Percentiles rank a stretch among this genome's conserved stretches.
Conservation (phyloP, 805 yeast species). For the Kodamaea jinghongensis region DNA sequence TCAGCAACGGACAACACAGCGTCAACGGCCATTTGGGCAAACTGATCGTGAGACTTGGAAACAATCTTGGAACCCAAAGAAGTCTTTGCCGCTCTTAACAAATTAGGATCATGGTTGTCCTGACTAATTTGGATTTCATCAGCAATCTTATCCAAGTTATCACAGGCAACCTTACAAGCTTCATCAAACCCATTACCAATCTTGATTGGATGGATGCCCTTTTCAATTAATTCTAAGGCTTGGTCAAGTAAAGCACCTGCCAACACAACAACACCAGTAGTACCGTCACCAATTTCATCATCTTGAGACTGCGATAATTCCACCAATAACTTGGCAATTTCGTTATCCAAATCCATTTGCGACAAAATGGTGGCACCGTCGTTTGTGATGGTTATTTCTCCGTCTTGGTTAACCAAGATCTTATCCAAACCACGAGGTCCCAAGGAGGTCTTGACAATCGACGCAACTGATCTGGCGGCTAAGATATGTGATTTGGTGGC, state of each 20-base stretch:
- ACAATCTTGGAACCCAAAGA: conserved; percentile 95
- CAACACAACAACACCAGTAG: conserved; percentile 96
- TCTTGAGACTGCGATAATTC: conserved; percentile 94
- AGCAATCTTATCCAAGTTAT: conserved; percentile 69
- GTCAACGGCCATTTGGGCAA: conserved; percentile 96
- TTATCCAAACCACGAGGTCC: conserved; percentile 99
- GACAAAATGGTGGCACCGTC: conserved; percentile 97
- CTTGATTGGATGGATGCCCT: conserved; percentile 96
- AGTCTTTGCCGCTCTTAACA: conserved; percentile 90
- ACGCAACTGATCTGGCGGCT: conserved; percentile 93
- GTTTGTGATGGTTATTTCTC: conserved; percentile 96
- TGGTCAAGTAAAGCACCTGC: conserved; percentile 94
- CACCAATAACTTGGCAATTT: conserved; percentile 92
- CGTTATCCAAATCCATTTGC: conserved; percentile 94
- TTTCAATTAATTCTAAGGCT: conserved; percentile 90
- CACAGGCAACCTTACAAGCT: conserved; percentile 89
- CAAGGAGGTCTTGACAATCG: conserved; percentile 84
- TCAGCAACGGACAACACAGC: conserved; percentile 92
- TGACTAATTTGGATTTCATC: conserved; percentile 56
- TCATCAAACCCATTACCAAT: conserved; percentile 97
- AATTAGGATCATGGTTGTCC: conserved; percentile 51
- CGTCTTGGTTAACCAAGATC: conserved; percentile 91
- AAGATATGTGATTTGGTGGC: conserved; percentile 76
- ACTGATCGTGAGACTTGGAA: conserved; percentile 87
- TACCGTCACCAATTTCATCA: conserved; percentile 98